Conservation (phyloP, 2,329 filamentous ascomycete genomes). For the Colletotrichum siamense region DNA sequence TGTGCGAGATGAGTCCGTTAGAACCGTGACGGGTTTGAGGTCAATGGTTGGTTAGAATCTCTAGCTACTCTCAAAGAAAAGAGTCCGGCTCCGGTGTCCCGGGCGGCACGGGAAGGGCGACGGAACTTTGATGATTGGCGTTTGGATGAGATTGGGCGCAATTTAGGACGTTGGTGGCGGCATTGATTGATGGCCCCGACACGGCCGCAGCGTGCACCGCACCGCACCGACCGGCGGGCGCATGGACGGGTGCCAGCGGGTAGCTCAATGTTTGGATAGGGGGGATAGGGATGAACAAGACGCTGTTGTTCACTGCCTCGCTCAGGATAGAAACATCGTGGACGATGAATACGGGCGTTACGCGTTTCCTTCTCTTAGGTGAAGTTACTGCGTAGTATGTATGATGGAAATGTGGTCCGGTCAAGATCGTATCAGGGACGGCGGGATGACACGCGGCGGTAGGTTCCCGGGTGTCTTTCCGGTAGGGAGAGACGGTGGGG, state of each 20-base stretch:
- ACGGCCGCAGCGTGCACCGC: not conserved
- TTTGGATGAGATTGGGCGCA: not conserved
- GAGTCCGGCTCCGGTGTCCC: not conserved
- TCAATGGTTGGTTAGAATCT: not conserved
- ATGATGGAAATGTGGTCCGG: not conserved
- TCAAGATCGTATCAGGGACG: not conserved
- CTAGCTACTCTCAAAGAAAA: not conserved
- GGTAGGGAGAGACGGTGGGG: not conserved
- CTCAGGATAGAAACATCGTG: slow-evolving; percentile 10
- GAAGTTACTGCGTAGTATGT: not conserved
- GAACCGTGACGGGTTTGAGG: not conserved
- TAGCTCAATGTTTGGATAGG: not conserved
- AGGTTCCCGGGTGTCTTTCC: not conserved
- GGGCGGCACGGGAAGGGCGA: slow-evolving; percentile 6
- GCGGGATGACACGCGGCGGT: not conserved
- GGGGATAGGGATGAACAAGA: not conserved
- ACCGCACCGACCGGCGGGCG: not conserved
- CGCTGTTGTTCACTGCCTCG: slow-evolving; percentile 9
- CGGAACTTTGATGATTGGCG: not conserved
- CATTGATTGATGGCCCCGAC: not conserved
- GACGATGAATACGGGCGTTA: not conserved
- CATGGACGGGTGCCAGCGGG: not conserved
- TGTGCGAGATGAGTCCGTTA: not conserved
- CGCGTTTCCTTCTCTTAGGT: not conserved
- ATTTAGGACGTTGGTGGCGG: not conserved